Evolutionary conservation across 177 flowering plant genomes (phyloP).

Genomic region (Tripterygium wilfordii): DNA sequence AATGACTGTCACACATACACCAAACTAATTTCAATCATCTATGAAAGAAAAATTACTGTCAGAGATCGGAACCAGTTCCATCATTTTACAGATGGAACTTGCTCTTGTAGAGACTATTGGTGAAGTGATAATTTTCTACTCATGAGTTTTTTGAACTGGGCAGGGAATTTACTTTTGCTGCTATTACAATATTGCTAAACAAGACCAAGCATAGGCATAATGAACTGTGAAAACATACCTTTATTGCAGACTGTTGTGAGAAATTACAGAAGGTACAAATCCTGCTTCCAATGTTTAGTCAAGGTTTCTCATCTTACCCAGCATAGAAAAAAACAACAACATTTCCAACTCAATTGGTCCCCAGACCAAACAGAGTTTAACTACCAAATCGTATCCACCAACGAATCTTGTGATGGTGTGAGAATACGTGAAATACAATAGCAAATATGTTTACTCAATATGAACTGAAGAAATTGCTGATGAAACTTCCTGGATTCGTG

Average conservation of each 20-base stretch:
- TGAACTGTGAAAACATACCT: no score
- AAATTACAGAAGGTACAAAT: background rate
- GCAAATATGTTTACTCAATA: slow-evolving; percentile 14
- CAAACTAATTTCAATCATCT: slow-evolving; percentile 52
- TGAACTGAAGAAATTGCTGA: slow-evolving; percentile 52
- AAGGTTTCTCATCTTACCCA: no score
- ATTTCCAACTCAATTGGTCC: background rate
- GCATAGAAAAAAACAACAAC: no score
- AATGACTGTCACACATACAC: slow-evolving; percentile 73
- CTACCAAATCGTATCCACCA: background rate
- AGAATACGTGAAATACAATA: slow-evolving; percentile 3
- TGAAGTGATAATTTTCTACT: slow-evolving; percentile 27
- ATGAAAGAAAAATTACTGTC: slow-evolving; percentile 50
- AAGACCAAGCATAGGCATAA: no score
- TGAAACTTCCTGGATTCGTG: slow-evolving; percentile 54
- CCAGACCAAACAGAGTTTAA: background rate
- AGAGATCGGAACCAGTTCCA: slow-evolving; percentile 76
- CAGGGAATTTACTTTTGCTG: no score
- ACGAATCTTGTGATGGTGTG: slow-evolving; percentile 4
- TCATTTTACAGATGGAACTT: slow-evolving; percentile 69
- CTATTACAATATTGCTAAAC: no score
- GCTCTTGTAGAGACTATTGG: slow-evolving; percentile 88
- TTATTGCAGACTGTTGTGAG: no score
- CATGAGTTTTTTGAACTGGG: no score
- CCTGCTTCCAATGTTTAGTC: background rate